Evolutionary conservation across 805 yeast genomes (phyloP).

Genomic region (Candida awuae): DNA sequence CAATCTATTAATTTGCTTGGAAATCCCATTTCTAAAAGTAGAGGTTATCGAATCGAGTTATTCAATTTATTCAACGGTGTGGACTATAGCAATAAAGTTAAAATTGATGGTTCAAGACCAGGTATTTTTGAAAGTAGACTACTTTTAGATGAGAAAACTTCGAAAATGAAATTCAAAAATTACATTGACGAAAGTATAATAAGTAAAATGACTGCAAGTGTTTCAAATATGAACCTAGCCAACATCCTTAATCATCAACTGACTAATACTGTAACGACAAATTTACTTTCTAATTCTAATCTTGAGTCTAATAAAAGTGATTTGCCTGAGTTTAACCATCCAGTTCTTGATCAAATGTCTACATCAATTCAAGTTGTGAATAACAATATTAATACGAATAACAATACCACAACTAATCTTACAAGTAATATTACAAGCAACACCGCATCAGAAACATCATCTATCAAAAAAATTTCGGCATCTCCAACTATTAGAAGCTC

Average conservation of each 20-base stretch:
- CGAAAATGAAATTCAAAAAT: conserved; percentile 36
- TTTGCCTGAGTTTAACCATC: not conserved
- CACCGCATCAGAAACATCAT: not conserved
- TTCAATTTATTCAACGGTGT: conserved; percentile 52
- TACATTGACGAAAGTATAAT: conserved; percentile 31
- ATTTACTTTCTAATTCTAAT: not conserved
- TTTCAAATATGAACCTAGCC: conserved; percentile 28
- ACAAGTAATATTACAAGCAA: not conserved
- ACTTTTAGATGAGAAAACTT: conserved; percentile 42
- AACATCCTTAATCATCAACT: conserved; percentile 16
- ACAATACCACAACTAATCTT: not conserved
- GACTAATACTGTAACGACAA: conserved; percentile 8
- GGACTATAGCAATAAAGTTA: conserved; percentile 37
- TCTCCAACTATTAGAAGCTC: not conserved
- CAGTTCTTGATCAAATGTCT: conserved; percentile 9
- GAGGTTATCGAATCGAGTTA: conserved; percentile 45
- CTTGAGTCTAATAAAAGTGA: not conserved
- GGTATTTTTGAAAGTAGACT: conserved; percentile 54
- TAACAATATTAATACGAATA: not conserved
- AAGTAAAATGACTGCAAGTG: conserved; percentile 31
- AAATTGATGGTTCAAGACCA: conserved; percentile 53
- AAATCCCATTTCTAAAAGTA: conserved; percentile 30
- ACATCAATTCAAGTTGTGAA: no score
- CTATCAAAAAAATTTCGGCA: not conserved
- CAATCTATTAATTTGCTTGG: conserved; percentile 28